Base-by-base conservation (phyloP, 495 filamentous ascomycete genomes). In the Aspergillus cavernicola region DNA sequence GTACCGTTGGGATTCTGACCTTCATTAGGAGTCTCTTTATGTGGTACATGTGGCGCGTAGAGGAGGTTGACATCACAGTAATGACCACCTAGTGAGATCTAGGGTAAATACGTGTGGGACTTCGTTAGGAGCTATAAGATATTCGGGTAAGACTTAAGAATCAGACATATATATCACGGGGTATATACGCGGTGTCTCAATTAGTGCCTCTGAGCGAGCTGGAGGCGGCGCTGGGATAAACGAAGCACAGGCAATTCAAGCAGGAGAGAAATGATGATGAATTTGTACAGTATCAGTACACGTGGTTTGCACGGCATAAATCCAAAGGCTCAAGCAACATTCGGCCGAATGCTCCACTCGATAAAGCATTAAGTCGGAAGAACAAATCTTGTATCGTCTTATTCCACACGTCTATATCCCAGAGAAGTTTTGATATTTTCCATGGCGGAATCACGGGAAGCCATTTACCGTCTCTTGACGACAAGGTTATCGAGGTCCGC, bases 1-100 rank as follows among this genome's bases (percentile, higher is more conserved):
- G 35, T 19, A 12, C 22, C 22, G 15, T 16, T 23, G 28, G 12
- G 6, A 22, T 49, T 46, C 54, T 63, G 15, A 62, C 29, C 50
- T 35, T 4, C n/a, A 19, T 20, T 50, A 85, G 85, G 64, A 86
- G 78, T 60, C 65, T 89, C 15, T 89, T 87, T 47, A 88, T 88
- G 85, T 95, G 88, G 88, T 92, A 91, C 67, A 92, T 95, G 88
- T 97, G 92, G 92, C 75, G 84, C 44, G 80, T 91, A 13, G 85
- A 87, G 61, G 80, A 86, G 58, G 88, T 89, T 3, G 83, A 93
- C 70, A 65, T 92, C 8, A 80, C 80, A 41, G 82, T 83, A 32
- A 67, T 90, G 70, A 79, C 80, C 35, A 19, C 29, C 8, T 59
- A 40, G 38, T 13, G 7, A 46, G 9, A 3, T 4, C 9, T n/a